phyloP scores from a whole-genome alignment of 1,284 basidiomycete species.

The Pterulicium gracile region DNA sequence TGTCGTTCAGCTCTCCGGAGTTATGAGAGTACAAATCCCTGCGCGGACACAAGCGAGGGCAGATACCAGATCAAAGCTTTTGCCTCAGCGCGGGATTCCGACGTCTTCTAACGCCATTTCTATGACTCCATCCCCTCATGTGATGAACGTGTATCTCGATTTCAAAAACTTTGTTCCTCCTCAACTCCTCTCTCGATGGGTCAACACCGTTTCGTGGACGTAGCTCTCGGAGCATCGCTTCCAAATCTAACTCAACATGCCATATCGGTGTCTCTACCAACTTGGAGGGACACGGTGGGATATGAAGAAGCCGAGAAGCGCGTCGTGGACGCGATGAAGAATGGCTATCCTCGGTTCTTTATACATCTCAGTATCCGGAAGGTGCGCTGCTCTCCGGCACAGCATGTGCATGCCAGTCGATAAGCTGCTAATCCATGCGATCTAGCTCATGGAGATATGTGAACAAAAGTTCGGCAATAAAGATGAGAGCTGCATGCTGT shows the following conservation, averaged over 20 bases:
- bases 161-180: neutral
- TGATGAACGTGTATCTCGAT: conserved; percentile 20
- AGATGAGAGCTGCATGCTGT: conserved; percentile 70
- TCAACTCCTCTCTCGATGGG: neutral
- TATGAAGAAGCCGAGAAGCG: conserved; percentile 91
- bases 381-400: conserved; percentile 39
- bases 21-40: too few relatives aligned
- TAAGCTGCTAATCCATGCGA: neutral
- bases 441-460: conserved; percentile 73
- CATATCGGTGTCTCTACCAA: conserved; percentile 94
- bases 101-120: too few relatives aligned
- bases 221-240: conserved; percentile 43
- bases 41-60: too few relatives aligned
- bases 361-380: conserved; percentile 84
- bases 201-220: conserved; percentile 3
- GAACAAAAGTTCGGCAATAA: conserved; percentile 65
- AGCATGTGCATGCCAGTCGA: neutral
- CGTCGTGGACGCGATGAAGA: conserved; percentile 75
- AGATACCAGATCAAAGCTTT: too few relatives aligned
- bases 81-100: too few relatives aligned
- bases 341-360: conserved; percentile 97
- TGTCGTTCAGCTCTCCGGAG: too few relatives aligned
- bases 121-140: conserved; percentile 31
- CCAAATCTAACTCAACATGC: conserved; percentile 72
- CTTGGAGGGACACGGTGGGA: conserved; percentile 87